These are phyloP conservation scores for Fagopyrum tataricum DNA, from an alignment of 148 eudicot genomes.

Conservation along the genomic window DNA sequence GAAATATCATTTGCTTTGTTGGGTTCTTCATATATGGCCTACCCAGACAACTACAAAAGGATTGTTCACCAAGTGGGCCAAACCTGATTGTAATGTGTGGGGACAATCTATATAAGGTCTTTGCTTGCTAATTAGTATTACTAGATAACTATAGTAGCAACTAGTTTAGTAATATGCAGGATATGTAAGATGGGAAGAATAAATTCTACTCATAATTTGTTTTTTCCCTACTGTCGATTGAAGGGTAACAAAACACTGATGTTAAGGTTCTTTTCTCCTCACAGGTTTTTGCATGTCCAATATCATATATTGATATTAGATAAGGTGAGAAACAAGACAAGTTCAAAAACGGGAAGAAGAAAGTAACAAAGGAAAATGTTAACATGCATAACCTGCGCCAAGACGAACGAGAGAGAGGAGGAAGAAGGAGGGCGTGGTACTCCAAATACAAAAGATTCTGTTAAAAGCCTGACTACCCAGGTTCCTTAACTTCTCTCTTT, in stretches of 20 bases:
- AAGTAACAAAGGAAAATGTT: constrained; percentile 35
- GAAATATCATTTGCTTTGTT: constrained; percentile 1
- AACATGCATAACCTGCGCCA: constrained; percentile 94
- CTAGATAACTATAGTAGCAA: not conserved
- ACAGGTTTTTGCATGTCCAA: not conserved
- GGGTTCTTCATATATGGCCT: not conserved
- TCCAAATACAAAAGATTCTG: constrained; percentile 78
- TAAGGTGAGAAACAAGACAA: constrained; percentile 9
- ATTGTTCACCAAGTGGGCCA: constrained; percentile 7
- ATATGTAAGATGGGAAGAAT: not conserved
- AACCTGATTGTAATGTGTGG: constrained; percentile 8
- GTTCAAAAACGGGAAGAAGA: not conserved
- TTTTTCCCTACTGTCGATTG: not conserved
- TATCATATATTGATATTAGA: not conserved
- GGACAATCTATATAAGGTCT: not conserved
- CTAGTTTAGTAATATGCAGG: not conserved
- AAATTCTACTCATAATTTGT: not conserved
- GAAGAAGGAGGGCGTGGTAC: constrained; percentile 61
- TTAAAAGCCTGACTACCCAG: constrained; percentile 92
- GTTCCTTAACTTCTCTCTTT: constrained; percentile 29
- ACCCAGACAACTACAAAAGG: constrained; percentile 7
- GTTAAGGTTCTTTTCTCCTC: not conserved
- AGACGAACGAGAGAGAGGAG: constrained; percentile 35
- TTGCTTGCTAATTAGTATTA: not conserved
- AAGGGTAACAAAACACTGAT: constrained; percentile 5